Evolutionary conservation across 768 basidiomycete species (phyloP).

Genomic region (Mycena sanguinolenta): DNA sequence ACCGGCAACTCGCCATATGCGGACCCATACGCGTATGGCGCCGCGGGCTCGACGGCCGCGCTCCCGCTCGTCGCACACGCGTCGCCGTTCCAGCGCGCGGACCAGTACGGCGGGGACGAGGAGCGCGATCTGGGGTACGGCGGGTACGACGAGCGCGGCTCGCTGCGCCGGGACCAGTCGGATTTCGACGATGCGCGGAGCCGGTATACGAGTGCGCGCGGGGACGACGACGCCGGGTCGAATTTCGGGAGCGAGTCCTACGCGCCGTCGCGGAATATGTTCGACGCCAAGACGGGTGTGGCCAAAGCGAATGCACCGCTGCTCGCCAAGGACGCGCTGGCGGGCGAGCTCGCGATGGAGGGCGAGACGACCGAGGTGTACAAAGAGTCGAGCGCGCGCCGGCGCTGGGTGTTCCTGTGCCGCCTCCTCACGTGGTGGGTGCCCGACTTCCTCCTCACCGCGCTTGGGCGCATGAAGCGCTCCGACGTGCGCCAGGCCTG

Average conservation of each 20-base stretch:
- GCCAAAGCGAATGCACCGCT: constrained; percentile 68
- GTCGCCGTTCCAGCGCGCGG: constrained; percentile 84
- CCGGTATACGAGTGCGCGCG: constrained; percentile 73
- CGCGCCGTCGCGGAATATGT: constrained; percentile 96
- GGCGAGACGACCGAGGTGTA: constrained; percentile 91
- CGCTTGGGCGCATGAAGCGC: constrained; percentile 91
- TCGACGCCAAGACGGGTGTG: constrained; percentile 81
- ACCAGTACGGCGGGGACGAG: constrained; percentile 78
- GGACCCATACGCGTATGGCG: constrained; percentile 48
- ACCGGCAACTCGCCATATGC: no score
- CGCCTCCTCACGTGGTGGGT: constrained; percentile 95
- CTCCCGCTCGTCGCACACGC: constrained; percentile 89
- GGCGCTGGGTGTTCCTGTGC: constrained; percentile 89
- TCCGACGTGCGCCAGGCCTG: constrained; percentile 95
- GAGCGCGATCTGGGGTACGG: no score
- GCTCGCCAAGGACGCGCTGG: constrained; percentile 84
- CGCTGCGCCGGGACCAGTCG: constrained; percentile 58
- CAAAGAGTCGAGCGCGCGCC: constrained; percentile 83
- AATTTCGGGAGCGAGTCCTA: constrained; percentile 94
- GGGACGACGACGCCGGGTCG: constrained; percentile 66
- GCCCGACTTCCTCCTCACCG: constrained; percentile 77
- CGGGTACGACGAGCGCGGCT: constrained; percentile 82
- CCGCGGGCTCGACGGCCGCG: constrained; percentile 55
- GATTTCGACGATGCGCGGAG: constrained; percentile 89
- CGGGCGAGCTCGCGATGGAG: constrained; percentile 91